Conservation (phyloP, 2,329 filamentous ascomycete species). For the Rutstroemia sp. region DNA sequence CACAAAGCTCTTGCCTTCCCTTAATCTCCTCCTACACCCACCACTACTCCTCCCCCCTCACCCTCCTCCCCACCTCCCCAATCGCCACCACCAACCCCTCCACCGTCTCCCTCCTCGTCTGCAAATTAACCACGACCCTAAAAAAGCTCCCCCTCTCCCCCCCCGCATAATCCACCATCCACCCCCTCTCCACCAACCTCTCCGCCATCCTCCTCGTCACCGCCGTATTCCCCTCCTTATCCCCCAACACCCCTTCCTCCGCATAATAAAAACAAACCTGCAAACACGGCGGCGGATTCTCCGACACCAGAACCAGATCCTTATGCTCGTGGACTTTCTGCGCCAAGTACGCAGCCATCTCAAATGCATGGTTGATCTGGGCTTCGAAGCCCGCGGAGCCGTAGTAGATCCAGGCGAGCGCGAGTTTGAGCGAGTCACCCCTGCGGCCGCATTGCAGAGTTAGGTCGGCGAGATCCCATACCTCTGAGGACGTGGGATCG, state of each 20-base stretch:
- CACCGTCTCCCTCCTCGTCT: slow-evolving; percentile 51
- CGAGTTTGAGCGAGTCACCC: slow-evolving; percentile 80
- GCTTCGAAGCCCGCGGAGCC: slow-evolving; percentile 64
- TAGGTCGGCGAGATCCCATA: slow-evolving; percentile 86
- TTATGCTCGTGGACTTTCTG: slow-evolving; percentile 43
- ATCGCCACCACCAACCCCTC: slow-evolving; percentile 56
- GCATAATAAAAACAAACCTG: slow-evolving; percentile 94
- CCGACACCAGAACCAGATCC: slow-evolving; percentile 65
- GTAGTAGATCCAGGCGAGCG: slow-evolving; percentile 84
- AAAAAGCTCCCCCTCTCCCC: slow-evolving; percentile 58
- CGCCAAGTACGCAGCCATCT: slow-evolving; percentile 62
- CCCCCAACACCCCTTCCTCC: slow-evolving; percentile 31
- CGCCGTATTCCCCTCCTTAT: slow-evolving; percentile 40
- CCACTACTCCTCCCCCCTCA: neutral
- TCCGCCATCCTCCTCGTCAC: slow-evolving; percentile 47
- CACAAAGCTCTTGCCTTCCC: neutral
- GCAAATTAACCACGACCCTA: slow-evolving; percentile 59
- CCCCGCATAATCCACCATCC: slow-evolving; percentile 54
- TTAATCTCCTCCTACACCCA: slow-evolving; percentile 5
- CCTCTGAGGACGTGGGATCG: slow-evolving; percentile 46
- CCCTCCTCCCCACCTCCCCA: slow-evolving; percentile 29
- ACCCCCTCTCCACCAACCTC: slow-evolving; percentile 35
- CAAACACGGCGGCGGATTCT: slow-evolving; percentile 75
- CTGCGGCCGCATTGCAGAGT: slow-evolving; percentile 89
- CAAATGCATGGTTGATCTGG: slow-evolving; percentile 67